Conservation (phyloP, 2,329 filamentous ascomycete species). For the Scedosporium apiospermum region DNA sequence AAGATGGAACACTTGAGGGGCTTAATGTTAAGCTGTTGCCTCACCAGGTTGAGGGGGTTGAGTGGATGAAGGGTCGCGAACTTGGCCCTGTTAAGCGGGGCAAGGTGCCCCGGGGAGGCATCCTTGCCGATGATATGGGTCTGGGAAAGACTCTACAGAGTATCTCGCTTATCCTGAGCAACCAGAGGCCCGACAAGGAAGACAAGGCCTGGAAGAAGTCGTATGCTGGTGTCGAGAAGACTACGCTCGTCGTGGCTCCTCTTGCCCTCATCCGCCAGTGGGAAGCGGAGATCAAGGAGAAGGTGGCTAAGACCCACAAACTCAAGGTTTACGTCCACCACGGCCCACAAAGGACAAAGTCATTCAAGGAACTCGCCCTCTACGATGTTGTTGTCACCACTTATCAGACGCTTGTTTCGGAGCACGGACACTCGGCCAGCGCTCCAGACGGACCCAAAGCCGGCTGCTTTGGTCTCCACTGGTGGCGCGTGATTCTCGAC, state of each 20-base stretch:
- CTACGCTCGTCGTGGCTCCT: slow-evolving; percentile 85
- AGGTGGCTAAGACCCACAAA: slow-evolving; percentile 58
- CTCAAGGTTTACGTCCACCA: slow-evolving; percentile 86
- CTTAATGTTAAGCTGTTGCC: slow-evolving; percentile 81
- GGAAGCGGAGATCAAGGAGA: slow-evolving; percentile 86
- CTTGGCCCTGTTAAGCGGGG: slow-evolving; percentile 76
- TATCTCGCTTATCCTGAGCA: slow-evolving; percentile 77
- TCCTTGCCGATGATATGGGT: slow-evolving; percentile 95
- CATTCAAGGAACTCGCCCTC: slow-evolving; percentile 62
- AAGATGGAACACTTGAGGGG: slow-evolving; percentile 52
- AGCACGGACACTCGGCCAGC: slow-evolving; percentile 63
- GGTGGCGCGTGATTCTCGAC: slow-evolving; percentile 92
- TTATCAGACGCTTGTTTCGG: slow-evolving; percentile 89
- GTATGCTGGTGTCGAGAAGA: slow-evolving; percentile 60
- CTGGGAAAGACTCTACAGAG: slow-evolving; percentile 94
- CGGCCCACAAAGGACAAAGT: slow-evolving; percentile 75
- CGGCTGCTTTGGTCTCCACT: slow-evolving; percentile 84
- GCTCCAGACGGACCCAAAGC: slow-evolving; percentile 54
- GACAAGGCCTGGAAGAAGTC: slow-evolving; percentile 56
- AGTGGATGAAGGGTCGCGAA: slow-evolving; percentile 93
- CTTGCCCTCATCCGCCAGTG: slow-evolving; percentile 93
- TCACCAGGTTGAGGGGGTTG: slow-evolving; percentile 87
- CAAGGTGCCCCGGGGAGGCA: slow-evolving; percentile 78
- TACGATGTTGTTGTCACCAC: slow-evolving; percentile 97
- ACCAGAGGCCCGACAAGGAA: slow-evolving; percentile 56